These are phyloP conservation scores for Nitzschia putrida DNA, from an alignment of 108 stramenopile genomes.

Conservation along the genomic window DNA sequence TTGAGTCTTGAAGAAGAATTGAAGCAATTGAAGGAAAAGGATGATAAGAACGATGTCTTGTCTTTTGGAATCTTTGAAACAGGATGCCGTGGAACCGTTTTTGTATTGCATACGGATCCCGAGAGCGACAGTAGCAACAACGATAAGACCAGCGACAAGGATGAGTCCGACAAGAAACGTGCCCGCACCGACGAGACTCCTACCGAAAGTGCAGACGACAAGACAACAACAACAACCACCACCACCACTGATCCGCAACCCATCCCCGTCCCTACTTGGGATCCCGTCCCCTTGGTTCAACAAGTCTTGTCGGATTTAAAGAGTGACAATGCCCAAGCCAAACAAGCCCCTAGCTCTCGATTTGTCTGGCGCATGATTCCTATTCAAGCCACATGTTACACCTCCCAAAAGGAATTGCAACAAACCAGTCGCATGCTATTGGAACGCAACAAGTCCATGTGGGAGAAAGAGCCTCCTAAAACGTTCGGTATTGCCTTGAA, in stretches of 20 bases:
- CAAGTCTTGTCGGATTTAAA: conserved; percentile 48
- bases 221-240: conserved; percentile 6
- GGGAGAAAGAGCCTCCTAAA: background rate
- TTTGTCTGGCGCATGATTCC: conserved; percentile 84
- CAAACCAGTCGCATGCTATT: conserved; percentile 46
- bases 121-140: background rate
- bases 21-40: conserved; percentile 48
- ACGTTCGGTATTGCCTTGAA: conserved; percentile 74
- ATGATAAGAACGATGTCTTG: background rate
- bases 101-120: conserved; percentile 55
- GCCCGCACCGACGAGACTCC: background rate
- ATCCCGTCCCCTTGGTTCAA: conserved; percentile 67
- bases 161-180: background rate
- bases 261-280: conserved; percentile 35
- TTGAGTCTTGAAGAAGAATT: conserved; percentile 80
- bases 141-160: conserved; percentile 3
- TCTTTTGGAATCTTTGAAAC: conserved; percentile 61
- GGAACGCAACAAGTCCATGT: conserved; percentile 35
- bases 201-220: background rate
- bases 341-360: conserved; percentile 36
- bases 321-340: conserved; percentile 23
- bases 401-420: conserved; percentile 69
- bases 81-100: conserved; percentile 66
- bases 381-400: conserved; percentile 79
- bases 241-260: background rate